Evolutionary conservation across 768 basidiomycete species (phyloP).

Genomic region (Cyclocybe aegerita): DNA sequence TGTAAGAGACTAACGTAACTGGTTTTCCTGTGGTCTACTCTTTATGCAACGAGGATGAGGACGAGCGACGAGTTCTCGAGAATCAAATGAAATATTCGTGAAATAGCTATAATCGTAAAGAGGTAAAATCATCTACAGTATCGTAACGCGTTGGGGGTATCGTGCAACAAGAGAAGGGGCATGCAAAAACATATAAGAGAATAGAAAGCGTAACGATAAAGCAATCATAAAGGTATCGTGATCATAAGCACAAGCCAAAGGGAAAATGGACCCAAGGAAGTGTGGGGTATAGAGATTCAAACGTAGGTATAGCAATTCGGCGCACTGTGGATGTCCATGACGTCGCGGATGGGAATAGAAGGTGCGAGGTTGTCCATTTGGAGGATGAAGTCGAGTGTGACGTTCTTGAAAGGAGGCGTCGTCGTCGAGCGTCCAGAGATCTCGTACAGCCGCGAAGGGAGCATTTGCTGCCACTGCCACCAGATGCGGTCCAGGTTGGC

Average conservation of each 20-base stretch:
- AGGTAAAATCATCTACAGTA: no score
- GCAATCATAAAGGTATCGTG: no score
- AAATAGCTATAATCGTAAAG: no score
- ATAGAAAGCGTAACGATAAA: no score
- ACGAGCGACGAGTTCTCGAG: neutral
- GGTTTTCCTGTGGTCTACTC: neutral
- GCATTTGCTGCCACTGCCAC: slow-evolving; percentile 31
- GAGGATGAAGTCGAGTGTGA: slow-evolving; percentile 27
- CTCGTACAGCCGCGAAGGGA: slow-evolving; percentile 22
- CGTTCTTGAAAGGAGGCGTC: slow-evolving; percentile 23
- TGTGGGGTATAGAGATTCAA: no score
- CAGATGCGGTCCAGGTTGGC: slow-evolving; percentile 33
- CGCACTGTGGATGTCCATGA: slow-evolving; percentile 23
- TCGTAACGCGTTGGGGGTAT: no score
- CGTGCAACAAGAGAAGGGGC: no score
- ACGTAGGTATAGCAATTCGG: slow-evolving; percentile 24
- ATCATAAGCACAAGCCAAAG: no score
- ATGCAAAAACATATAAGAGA: no score
- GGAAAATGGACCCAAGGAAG: no score
- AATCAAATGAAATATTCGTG: no score
- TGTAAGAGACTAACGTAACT: slow-evolving; percentile 23
- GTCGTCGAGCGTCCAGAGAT: slow-evolving; percentile 27
- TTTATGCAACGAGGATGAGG: neutral
- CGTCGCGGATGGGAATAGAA: slow-evolving; percentile 17
- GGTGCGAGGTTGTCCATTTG: slow-evolving; percentile 17